Conservation (phyloP, 2,329 filamentous ascomycete species). For the Cordyceps cicadae region DNA sequence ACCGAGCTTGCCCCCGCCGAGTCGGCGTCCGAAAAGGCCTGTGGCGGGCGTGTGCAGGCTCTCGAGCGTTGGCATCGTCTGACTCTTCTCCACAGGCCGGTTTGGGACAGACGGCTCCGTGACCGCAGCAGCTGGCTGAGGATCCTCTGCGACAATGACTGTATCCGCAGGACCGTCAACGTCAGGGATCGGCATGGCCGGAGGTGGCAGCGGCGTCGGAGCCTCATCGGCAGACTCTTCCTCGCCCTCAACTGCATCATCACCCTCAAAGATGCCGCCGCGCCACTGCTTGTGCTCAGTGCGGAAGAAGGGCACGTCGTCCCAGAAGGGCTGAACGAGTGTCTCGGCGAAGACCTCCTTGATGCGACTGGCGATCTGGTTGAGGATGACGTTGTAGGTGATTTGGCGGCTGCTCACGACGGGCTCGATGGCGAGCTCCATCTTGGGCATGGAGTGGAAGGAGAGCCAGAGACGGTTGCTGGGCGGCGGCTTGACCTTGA, state of each 20-base stretch:
- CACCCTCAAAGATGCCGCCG: conserved; percentile 70
- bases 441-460: conserved; percentile 87
- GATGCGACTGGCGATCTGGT: conserved; percentile 90
- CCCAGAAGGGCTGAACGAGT: conserved; percentile 88
- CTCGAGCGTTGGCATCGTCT: conserved; percentile 40
- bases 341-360: conserved; percentile 91
- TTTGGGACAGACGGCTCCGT: conserved; percentile 31
- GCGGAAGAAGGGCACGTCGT: conserved; percentile 84
- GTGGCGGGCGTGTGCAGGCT: conserved; percentile 22
- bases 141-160: not conserved
- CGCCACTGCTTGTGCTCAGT: conserved; percentile 71
- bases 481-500: conserved; percentile 88
- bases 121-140: conserved; percentile 11
- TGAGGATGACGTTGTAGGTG: conserved; percentile 83
- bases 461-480: conserved; percentile 96
- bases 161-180: not conserved
- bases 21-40: conserved; percentile 44
- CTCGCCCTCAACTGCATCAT: conserved; percentile 34
- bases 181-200: not conserved
- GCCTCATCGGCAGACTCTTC: not conserved
- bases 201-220: not conserved
- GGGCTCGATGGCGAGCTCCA: conserved; percentile 90
- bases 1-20: conserved; percentile 29
- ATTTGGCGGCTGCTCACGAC: conserved; percentile 94
- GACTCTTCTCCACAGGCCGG: conserved; percentile 47